phyloP scores from a whole-genome alignment of 352 stramenopile genomes.

The Globisporangium uncinulatum region DNA sequence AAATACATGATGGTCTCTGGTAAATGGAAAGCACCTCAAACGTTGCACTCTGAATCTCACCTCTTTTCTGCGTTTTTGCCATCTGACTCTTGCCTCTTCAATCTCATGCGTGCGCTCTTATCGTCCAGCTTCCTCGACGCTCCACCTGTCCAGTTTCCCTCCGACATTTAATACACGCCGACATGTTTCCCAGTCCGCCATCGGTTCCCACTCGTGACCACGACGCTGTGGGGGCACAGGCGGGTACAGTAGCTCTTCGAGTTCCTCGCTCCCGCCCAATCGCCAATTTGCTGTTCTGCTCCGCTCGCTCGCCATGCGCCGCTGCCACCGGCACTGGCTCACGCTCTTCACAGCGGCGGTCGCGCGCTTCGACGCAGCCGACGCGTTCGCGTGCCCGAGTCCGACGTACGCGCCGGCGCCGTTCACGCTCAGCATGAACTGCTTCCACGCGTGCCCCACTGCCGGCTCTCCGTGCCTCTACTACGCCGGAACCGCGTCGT shows the following conservation, averaged over 20 bases:
- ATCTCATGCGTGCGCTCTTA: background rate
- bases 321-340: background rate
- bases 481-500: constrained; percentile 12
- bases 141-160: background rate
- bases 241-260: too few relatives aligned
- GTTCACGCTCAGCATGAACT: constrained; percentile 20
- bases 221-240: background rate
- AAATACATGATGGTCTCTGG: too few relatives aligned
- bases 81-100: background rate
- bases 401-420: constrained; percentile 2
- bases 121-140: background rate
- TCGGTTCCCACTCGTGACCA: background rate
- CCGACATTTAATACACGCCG: background rate
- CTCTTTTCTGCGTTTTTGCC: background rate
- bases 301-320: background rate
- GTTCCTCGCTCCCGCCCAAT: background rate
- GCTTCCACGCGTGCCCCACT: constrained; percentile 14
- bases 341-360: background rate
- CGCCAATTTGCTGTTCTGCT: background rate
- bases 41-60: too few relatives aligned
- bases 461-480: constrained; percentile 18
- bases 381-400: constrained; percentile 9
- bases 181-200: background rate
- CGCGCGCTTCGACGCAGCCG: background rate
- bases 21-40: too few relatives aligned